phyloP scores from a whole-genome alignment of 495 filamentous ascomycete genomes.

The Neurospora cerealis region DNA sequence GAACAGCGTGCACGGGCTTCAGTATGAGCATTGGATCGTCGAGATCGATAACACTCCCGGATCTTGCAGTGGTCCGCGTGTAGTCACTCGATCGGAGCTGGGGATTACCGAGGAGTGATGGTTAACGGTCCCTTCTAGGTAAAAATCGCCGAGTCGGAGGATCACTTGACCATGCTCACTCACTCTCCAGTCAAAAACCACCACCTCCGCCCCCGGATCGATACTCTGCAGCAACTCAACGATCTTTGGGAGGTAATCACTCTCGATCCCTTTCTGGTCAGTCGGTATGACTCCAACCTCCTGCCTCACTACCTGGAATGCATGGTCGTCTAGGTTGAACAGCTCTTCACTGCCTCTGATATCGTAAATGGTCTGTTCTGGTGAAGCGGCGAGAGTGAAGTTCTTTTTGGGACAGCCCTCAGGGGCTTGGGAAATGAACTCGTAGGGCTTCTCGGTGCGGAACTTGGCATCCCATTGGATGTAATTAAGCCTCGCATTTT shows the following conservation, averaged over 20 bases:
- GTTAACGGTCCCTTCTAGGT: not conserved
- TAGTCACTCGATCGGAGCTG: constrained; percentile 1
- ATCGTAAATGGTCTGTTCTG: not conserved
- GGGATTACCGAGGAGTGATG: not conserved
- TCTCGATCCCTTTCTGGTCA: not conserved
- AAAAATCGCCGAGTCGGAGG: not conserved
- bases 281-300: not conserved
- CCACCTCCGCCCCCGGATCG: not conserved
- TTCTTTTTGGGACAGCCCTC: not conserved
- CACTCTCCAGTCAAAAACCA: constrained; percentile 1
- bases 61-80: not conserved
- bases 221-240: not conserved
- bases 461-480: constrained; percentile 1
- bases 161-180: not conserved
- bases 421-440: not conserved
- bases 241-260: not conserved
- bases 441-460: not conserved
- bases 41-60: not conserved
- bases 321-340: not conserved
- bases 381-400: not conserved
- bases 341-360: not conserved
- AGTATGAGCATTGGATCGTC: not conserved
- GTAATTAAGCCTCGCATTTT: not conserved
- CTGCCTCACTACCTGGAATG: not conserved
- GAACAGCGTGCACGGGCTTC: constrained; percentile 1